Conservation (phyloP, 2,329 filamentous ascomycete species). For the Beauveria medogensis region DNA sequence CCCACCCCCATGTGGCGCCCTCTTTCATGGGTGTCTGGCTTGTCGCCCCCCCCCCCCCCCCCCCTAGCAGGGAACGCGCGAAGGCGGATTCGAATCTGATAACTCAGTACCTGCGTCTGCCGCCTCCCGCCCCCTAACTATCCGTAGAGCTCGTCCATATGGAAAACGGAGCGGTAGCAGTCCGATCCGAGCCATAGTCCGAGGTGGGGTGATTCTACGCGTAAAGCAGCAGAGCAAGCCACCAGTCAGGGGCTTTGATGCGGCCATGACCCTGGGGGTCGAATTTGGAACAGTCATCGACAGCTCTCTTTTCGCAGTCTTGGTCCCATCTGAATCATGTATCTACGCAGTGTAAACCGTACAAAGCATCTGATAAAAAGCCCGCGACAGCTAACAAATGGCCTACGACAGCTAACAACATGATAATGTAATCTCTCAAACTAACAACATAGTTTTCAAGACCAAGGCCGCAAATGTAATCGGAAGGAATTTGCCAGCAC, state of each 20-base stretch:
- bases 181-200: constrained; percentile 5
- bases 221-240: not conserved
- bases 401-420: too few species aligned
- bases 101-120: not conserved
- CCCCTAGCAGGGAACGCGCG: not conserved
- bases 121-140: not conserved
- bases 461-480: too few species aligned
- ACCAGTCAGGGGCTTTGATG: not conserved
- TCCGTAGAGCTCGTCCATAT: not conserved
- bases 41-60: not conserved
- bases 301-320: not conserved
- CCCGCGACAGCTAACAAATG: too few species aligned
- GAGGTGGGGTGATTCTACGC: constrained; percentile 1
- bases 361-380: not conserved
- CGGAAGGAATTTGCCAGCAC: too few species aligned
- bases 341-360: not conserved
- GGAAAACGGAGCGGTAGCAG: not conserved
- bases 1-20: not conserved
- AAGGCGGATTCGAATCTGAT: not conserved
- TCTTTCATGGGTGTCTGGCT: not conserved
- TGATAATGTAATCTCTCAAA: too few species aligned
- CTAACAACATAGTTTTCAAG: too few species aligned
- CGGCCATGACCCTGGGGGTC: not conserved
- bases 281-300: not conserved
- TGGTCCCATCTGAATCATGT: too few species aligned